Evolutionary conservation across 1,284 basidiomycete genomes (phyloP), one percentile per base, ranked within the genome.

Genomic region (Heliocybe sulcata): DNA sequence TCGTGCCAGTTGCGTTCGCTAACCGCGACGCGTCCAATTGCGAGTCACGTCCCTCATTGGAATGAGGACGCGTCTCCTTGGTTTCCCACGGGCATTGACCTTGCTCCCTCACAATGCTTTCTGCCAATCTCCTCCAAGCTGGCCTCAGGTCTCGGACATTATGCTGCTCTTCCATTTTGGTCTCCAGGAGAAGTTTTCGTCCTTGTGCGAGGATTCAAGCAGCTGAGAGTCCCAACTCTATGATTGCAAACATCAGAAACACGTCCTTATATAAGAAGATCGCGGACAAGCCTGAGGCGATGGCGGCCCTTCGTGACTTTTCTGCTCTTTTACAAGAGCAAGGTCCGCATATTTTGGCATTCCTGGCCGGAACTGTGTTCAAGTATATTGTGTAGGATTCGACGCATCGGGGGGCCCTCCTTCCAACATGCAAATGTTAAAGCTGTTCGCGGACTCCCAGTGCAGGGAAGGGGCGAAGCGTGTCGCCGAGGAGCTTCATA

Each of bases 201-300:
- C 33, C 31, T 72, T 76, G 8, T 60, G 59, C 10, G 73, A 72
- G 20, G 59, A 65, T n/a, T 65, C 59, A 35, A 54, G 45, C 57
- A 29, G 63, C 65, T 29, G 76, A 78, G 57, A 65, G 71, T 45
- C 57, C 67, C 3, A 61, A 69, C 16, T 58, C 68, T 20, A 72
- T 77, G 57, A 58, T 72, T 31, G 61, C 70, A n/a, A 69, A 67
- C 2, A 72, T 77, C 56, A 69, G 70, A 61, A 69, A 76, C 56
- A 75, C 76, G 16, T 65, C 72, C 0, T 59, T 79, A 50, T 78
- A 77, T 63, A 68, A 73, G 49, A 77, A 82, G 62, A 61, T 86
- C 12, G 66, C 73, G 27, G 65, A 74, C 42, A 77, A 72, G 38
- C 79, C 80, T 8, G 76, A 77, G 35, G 80, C 78, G 1, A 60